Conservation (phyloP, 75 land plant genomes). For the Chamaecyparis obtusa region DNA sequence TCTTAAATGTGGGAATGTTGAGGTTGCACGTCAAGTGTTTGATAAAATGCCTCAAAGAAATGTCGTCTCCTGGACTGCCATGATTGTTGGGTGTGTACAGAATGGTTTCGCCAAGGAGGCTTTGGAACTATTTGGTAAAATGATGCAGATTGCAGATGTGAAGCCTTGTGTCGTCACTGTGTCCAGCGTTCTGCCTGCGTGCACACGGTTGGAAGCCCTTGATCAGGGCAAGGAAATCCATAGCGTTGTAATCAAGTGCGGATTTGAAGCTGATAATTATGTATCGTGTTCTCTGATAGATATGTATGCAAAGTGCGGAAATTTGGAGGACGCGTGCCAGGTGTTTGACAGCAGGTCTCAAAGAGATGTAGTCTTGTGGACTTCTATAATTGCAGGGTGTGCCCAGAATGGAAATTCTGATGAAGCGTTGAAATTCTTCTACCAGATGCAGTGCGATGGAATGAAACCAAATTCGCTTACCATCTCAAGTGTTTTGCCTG, state of each 20-base stretch:
- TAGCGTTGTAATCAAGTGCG: conserved; percentile 37
- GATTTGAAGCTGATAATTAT: conserved; percentile 25
- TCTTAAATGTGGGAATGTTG: conserved; percentile 13
- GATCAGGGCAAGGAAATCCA: conserved; percentile 34
- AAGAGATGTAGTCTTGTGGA: conserved; percentile 57
- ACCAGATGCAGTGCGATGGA: conserved; percentile 46
- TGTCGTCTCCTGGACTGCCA: conserved; percentile 31
- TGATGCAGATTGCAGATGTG: neutral
- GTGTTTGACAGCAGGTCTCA: conserved; percentile 35
- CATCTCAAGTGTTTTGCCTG: conserved; percentile 53
- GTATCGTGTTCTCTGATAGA: conserved; percentile 52
- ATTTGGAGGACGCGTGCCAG: conserved; percentile 17
- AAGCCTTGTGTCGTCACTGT: conserved; percentile 32
- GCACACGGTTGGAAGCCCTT: conserved; percentile 26
- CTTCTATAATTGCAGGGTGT: conserved; percentile 43
- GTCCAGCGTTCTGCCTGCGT: conserved; percentile 27
- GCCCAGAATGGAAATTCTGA: conserved; percentile 22
- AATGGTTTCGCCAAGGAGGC: conserved; percentile 28
- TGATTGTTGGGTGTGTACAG: conserved; percentile 38
- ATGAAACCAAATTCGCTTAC: conserved; percentile 43
- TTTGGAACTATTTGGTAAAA: conserved; percentile 18
- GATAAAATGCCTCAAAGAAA: conserved; percentile 1
- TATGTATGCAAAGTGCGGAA: conserved; percentile 49
- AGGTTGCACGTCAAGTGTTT: conserved; percentile 17
- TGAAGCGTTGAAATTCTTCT: conserved; percentile 45